Evolutionary conservation across 116 monocot species (phyloP), one percentile per base, ranked within the genome.

Genomic region (Zostera marina): DNA sequence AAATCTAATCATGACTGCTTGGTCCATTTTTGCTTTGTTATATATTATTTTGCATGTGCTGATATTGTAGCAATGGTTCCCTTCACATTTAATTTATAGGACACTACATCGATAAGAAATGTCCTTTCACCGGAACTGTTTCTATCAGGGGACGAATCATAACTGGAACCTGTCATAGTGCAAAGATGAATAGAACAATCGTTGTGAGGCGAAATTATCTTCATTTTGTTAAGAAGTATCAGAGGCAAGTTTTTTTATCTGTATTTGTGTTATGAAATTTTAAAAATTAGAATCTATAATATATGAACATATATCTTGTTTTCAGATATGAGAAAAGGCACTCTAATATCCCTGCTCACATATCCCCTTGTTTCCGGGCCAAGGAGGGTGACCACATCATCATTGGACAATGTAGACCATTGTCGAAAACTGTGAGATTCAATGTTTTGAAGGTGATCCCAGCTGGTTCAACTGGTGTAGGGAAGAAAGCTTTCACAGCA

Each of bases 341-440:
- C 16, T 71, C 71, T 16, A 71, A 71, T 57, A 65, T 71, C 32
- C 71, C 64, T 7, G 71, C 64, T 0, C 65, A 71, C 14, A 58
- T 59, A 41, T 71, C 71, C 43, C 71, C 64, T 15, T 71, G 71
- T 53, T 71, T 71, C 24, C 71, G 71, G 52, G 71, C 44, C 42
- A 71, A 71, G 65, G 71, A 71, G 59, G 71, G 71, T 2, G 71
- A 71, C 53, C 71, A 71, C 53, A 64, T 59, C 9, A 71, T 65
- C 52, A 65, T 71, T 22, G 71, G 71, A 7, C 71, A 71, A 58
- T 71, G 71, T 64, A 56, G 66, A 47, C 72, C 66, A 40, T 55
- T 72, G 60, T 66, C 72, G 0, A 72, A 72, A 41, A 66, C 72
- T 22, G 72, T 56, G 5, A 44, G 72, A 23, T 72, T 72, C 61